Evolutionary conservation across 306 rosid genomes (phyloP), one percentile per base, ranked within the genome.

Genomic region (Psophocarpus tetragonolobus): DNA sequence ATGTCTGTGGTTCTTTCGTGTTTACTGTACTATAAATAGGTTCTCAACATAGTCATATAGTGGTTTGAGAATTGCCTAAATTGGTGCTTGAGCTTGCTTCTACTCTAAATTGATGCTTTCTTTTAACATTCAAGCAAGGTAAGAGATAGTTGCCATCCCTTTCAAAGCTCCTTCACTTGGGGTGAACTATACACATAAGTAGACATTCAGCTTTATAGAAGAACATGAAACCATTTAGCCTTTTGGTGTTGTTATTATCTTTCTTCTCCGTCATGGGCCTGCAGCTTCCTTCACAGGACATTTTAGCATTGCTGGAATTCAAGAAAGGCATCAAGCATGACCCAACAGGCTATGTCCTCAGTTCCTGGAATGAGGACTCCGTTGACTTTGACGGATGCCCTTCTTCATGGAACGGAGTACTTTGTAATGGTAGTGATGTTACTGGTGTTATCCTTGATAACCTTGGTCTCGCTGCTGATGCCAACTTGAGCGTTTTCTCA

Each of bases 331-430:
- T 91, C 79, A 90, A 91, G 88, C 92, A 88, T 82, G 97, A 91
- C 71, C 97, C 97, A n/a, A 87, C 90, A 12, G 90, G 92, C 30
- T 88, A 77, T 86, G 90, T 91, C 42, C 83, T 90, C 26, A 84
- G 54, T 80, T 91, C 97, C n/a, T 91, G 97, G 97, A 91, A 90
- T 71, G 92, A 91, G 35, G 92, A 90, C 71, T 91, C 94, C 26
- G 88, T 87, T 61, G 92, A 91, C 78, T 88, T 85, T 35, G 41
- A 90, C 84, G 97, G 94, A 60, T 91, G 97, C 29, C 94, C 97
- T 27, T 78, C 92, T 85, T 90, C 94, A 21, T 91, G 97, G 97
- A 88, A 88, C 76, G 97, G 97, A 39, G 82, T 91, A 45, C 77
- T 88, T 10, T 91, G 97, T 75, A 91, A 88, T 61, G 91, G 90